These are phyloP conservation scores for Pichia sp. DNA, from an alignment of 1,139 yeast genomes.

Conservation along the genomic window DNA sequence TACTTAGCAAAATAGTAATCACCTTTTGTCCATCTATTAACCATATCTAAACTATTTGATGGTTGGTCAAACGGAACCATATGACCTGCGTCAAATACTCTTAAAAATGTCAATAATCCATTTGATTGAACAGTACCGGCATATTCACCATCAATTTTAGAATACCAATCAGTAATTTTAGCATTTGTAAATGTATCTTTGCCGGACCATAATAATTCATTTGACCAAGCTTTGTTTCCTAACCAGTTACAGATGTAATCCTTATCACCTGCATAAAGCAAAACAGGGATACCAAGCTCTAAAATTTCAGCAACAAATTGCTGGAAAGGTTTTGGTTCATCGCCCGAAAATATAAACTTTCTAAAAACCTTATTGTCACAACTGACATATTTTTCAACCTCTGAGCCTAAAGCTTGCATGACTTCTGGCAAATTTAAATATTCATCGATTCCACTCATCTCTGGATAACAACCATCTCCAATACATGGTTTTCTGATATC, in stretches of 20 bases:
- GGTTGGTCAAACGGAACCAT: slow-evolving; percentile 85
- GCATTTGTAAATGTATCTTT: slow-evolving; percentile 28
- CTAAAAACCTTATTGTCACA: slow-evolving; percentile 53
- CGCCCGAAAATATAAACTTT: slow-evolving; percentile 54
- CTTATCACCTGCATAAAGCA: slow-evolving; percentile 82
- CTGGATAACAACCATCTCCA: slow-evolving; percentile 49
- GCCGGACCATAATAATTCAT: slow-evolving; percentile 58
- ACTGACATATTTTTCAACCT: slow-evolving; percentile 46
- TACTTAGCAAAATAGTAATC: slow-evolving; percentile 29
- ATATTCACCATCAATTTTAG: slow-evolving; percentile 34
- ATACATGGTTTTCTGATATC: slow-evolving; percentile 59
- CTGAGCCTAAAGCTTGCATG: slow-evolving; percentile 55
- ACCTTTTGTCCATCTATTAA: slow-evolving; percentile 68
- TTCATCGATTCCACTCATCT: slow-evolving; percentile 46
- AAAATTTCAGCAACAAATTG: slow-evolving; percentile 51
- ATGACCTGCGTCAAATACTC: slow-evolving; percentile 64
- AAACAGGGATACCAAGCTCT: slow-evolving; percentile 61
- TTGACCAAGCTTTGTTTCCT: slow-evolving; percentile 77
- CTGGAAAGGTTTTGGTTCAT: slow-evolving; percentile 61
- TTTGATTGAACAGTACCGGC: slow-evolving; percentile 56
- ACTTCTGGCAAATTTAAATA: slow-evolving; percentile 57
- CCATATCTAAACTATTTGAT: slow-evolving; percentile 62
- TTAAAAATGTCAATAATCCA: slow-evolving; percentile 51
- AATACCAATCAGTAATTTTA: slow-evolving; percentile 20
- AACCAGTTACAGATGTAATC: slow-evolving; percentile 90